Evolutionary conservation across 495 filamentous ascomycete genomes (phyloP).

Genomic region (Penicillium samsonianum): DNA sequence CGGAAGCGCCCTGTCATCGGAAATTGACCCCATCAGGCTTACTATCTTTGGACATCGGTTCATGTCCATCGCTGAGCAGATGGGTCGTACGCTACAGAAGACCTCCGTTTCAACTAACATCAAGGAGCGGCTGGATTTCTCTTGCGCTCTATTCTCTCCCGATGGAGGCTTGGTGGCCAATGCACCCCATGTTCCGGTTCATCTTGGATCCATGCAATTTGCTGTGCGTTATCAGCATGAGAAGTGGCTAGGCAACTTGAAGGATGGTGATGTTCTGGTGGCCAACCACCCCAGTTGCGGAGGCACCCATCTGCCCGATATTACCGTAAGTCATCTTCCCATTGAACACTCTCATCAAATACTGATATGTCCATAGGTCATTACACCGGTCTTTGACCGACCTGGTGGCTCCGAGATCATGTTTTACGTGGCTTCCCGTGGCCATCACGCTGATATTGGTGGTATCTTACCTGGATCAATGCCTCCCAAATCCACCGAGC

Average conservation of each 20-base stretch:
- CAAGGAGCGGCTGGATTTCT: constrained; percentile 96
- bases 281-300: constrained; percentile 96
- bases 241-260: constrained; percentile 86
- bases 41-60: constrained; percentile 96
- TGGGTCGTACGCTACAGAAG: constrained; percentile 94
- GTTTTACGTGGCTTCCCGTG: constrained; percentile 94
- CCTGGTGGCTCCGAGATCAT: constrained; percentile 77
- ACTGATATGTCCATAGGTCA: constrained; percentile 40
- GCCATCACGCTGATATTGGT: constrained; percentile 96
- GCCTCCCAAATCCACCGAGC: constrained; percentile 90
- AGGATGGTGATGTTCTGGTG: constrained; percentile 90
- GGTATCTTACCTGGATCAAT: constrained; percentile 95
- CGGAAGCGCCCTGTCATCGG: constrained; percentile 55
- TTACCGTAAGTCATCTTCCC: constrained; percentile 62
- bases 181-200: constrained; percentile 90
- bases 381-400: constrained; percentile 78
- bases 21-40: constrained; percentile 79
- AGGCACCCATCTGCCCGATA: constrained; percentile 86
- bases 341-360: background rate
- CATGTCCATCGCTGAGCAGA: constrained; percentile 99
- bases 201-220: constrained; percentile 92
- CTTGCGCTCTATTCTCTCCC: constrained; percentile 90
- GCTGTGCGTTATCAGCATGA: constrained; percentile 90
- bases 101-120: constrained; percentile 98
- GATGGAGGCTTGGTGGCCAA: constrained; percentile 93